Percentiles rank a stretch among this genome's conserved stretches.
Evolutionary conservation across 257 asterid genomes (phyloP).

Genomic region (Schizonepeta tenuifolia): DNA sequence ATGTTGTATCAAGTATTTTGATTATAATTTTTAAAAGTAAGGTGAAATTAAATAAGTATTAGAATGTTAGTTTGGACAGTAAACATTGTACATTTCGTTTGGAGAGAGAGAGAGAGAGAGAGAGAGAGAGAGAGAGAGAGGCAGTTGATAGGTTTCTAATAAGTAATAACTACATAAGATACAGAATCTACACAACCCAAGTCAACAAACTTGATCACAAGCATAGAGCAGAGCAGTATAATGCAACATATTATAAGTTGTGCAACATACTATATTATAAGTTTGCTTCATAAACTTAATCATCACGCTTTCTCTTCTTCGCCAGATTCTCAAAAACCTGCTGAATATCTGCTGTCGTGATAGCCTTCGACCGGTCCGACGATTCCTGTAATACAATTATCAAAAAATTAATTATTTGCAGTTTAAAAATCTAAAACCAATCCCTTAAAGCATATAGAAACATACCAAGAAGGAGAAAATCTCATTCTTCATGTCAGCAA

Average conservation of each 20-base stretch:
- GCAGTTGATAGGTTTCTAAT: no score
- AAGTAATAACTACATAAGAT: not conserved
- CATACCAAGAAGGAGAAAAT: conserved; percentile 69
- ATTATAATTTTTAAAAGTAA: no score
- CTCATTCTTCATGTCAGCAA: conserved; percentile 89
- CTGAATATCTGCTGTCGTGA: conserved; percentile 72
- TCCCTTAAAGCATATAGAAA: not conserved
- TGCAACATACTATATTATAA: not conserved
- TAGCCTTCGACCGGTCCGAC: conserved; percentile 61
- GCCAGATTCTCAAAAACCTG: conserved; percentile 79
- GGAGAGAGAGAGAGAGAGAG: no score
- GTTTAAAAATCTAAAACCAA: not conserved
- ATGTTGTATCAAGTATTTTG: no score
- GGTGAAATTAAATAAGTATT: no score
- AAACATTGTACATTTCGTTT: no score
- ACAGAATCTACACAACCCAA: conserved; percentile 7
- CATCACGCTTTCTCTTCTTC: conserved; percentile 62
- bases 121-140: no score
- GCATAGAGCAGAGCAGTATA: conserved; percentile 5
- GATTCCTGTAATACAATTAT: conserved; percentile 49
- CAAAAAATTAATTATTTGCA: not conserved
- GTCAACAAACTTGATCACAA: conserved; percentile 13
- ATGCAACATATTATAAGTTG: no score
- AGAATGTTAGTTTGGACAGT: no score
- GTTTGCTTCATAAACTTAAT: conserved; percentile 34